phyloP scores from a whole-genome alignment of 2,329 filamentous ascomycete genomes.

The Pseudogymnoascus sp. region DNA sequence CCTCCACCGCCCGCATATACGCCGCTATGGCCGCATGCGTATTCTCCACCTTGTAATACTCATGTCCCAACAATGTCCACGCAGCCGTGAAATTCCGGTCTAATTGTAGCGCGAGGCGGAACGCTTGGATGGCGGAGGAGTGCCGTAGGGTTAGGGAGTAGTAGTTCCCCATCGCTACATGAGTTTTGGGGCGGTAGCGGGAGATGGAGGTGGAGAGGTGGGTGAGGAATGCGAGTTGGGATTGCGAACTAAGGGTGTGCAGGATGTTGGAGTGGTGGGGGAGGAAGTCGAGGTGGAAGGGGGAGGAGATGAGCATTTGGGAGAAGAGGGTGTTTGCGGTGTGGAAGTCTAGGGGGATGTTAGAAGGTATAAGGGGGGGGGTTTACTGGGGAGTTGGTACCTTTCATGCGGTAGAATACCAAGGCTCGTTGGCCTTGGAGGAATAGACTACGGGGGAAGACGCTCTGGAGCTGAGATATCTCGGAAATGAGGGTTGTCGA shows the following conservation, averaged over 20 bases:
- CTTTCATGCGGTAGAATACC: background rate
- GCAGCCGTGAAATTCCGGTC: background rate
- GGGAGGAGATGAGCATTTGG: background rate
- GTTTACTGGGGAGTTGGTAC: background rate
- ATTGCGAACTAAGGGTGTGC: background rate
- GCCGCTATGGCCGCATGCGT: background rate
- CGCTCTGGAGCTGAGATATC: background rate
- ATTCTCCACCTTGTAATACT: background rate
- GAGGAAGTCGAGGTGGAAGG: background rate
- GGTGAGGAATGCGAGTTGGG: background rate
- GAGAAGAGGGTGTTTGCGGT: background rate
- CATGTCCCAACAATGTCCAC: background rate
- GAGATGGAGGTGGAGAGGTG: background rate
- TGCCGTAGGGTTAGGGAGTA: conserved; percentile 23
- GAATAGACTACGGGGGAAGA: background rate
- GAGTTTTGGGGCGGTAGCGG: background rate
- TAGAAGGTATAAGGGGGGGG: background rate
- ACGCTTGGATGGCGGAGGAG: conserved; percentile 34
- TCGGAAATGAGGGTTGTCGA: background rate
- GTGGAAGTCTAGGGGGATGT: background rate
- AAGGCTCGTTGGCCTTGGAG: background rate
- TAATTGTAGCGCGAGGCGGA: conserved; percentile 12
- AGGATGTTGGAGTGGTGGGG: background rate
- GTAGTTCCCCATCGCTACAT: background rate
- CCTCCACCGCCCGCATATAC: background rate